These are phyloP conservation scores for Lichenothelia convexa DNA, from an alignment of 495 filamentous ascomycete genomes.

Conservation along the genomic window DNA sequence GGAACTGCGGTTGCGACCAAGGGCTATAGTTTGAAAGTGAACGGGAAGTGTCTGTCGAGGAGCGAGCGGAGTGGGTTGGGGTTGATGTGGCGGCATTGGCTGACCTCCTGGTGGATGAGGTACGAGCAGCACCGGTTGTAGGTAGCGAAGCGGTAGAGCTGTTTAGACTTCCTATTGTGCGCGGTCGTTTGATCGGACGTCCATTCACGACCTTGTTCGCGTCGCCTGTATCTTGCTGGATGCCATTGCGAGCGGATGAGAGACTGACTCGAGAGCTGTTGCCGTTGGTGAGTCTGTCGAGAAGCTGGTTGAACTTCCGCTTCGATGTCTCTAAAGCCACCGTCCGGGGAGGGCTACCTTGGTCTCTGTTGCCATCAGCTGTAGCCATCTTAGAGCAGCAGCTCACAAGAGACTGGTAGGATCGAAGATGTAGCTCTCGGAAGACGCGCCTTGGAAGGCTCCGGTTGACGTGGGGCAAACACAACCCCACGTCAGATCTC, in stretches of 20 bases:
- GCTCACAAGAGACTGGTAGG: not conserved
- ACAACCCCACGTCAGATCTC: not conserved
- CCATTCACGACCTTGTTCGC: constrained; percentile 7
- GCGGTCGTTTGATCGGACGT: constrained; percentile 13
- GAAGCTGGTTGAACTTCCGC: constrained; percentile 23
- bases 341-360: constrained; percentile 2
- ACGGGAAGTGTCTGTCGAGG: constrained; percentile 1
- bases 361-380: not conserved
- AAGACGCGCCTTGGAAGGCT: not conserved
- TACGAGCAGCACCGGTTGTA: not conserved
- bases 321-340: constrained; percentile 22
- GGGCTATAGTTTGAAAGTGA: constrained; percentile 50
- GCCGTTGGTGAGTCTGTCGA: constrained; percentile 19
- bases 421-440: not conserved
- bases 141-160: not conserved
- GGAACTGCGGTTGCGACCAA: constrained; percentile 65
- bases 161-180: constrained; percentile 2
- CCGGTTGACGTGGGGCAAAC: not conserved
- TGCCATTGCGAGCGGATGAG: constrained; percentile 2
- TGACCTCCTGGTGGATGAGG: not conserved
- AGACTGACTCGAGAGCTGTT: constrained; percentile 10
- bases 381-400: not conserved
- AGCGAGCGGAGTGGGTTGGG: not conserved
- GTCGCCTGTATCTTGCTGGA: constrained; percentile 6
- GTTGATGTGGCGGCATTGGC: not conserved